Evolutionary conservation across 352 stramenopile species (phyloP).

Genomic region (Pilasporangium apinafurcum): DNA sequence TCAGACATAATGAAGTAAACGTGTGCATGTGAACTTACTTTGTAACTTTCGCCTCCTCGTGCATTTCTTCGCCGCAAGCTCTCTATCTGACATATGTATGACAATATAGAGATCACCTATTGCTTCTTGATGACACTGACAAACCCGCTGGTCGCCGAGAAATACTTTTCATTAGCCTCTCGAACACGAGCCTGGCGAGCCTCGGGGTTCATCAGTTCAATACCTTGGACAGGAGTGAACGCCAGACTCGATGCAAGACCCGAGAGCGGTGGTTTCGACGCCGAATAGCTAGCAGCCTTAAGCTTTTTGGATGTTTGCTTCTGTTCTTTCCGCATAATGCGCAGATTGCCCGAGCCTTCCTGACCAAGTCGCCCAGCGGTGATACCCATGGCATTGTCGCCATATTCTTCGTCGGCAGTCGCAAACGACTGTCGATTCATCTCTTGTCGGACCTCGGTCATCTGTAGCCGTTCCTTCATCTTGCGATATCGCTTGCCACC

Average conservation of each 20-base stretch:
- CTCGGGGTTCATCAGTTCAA: constrained; percentile 97
- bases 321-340: constrained; percentile 87
- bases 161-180: constrained; percentile 97
- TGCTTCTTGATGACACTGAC: constrained; percentile 89
- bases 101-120: too few relatives aligned
- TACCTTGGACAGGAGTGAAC: constrained; percentile 95
- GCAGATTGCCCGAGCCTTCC: constrained; percentile 85
- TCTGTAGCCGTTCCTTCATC: constrained; percentile 96
- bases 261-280: constrained; percentile 49
- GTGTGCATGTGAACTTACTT: too few relatives aligned
- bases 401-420: constrained; percentile 93
- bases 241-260: constrained; percentile 95
- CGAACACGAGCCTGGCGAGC: constrained; percentile 88
- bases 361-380: constrained; percentile 89
- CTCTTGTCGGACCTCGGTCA: constrained; percentile 97
- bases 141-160: constrained; percentile 93
- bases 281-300: constrained; percentile 79
- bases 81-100: too few relatives aligned
- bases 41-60: too few relatives aligned
- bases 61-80: too few relatives aligned
- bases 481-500: constrained; percentile 92
- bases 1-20: too few relatives aligned
- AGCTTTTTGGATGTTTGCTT: constrained; percentile 92
- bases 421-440: constrained; percentile 95
- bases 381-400: constrained; percentile 98